A percentile compares a stretch with the other conserved stretches of the same genome.
These are phyloP conservation scores for Catenaria anguillulae DNA, from an alignment of 371 early-diverging fungal species.

Conservation along the genomic window DNA sequence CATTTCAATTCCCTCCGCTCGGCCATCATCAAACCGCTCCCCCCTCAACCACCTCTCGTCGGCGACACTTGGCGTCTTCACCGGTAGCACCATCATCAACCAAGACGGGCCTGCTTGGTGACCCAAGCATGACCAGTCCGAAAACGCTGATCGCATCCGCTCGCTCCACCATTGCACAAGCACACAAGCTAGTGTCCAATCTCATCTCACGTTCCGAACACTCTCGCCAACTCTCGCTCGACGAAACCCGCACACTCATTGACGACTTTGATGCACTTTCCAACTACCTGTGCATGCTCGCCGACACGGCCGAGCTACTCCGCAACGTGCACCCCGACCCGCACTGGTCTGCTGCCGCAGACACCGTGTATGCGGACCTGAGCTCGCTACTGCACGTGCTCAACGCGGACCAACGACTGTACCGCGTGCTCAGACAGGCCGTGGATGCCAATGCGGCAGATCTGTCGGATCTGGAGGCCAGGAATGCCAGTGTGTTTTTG, in stretches of 20 bases:
- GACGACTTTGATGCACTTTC: conserved; percentile 61
- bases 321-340: conserved; percentile 74
- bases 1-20: no score
- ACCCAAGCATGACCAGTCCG: conserved; percentile 11
- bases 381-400: conserved; percentile 77
- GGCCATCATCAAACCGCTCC: no score
- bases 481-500: conserved; percentile 66
- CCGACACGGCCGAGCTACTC: conserved; percentile 86
- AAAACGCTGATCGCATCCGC: conserved; percentile 13
- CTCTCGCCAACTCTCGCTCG: neutral
- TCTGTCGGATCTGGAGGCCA: conserved; percentile 40
- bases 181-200: conserved; percentile 5
- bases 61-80: no score
- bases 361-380: conserved; percentile 54
- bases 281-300: conserved; percentile 73
- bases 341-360: conserved; percentile 54
- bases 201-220: conserved; percentile 12
- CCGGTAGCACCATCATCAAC: no score
- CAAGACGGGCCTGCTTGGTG: conserved; percentile 19
- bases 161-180: neutral
- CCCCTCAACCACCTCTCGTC: no score
- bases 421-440: conserved; percentile 34
- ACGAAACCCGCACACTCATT: neutral
- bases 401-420: conserved; percentile 76
- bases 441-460: neutral